A percentile compares a stretch with the other conserved stretches of the same genome.
phyloP scores from a whole-genome alignment of 1,284 basidiomycete genomes.

The Trichosporon faecale region DNA sequence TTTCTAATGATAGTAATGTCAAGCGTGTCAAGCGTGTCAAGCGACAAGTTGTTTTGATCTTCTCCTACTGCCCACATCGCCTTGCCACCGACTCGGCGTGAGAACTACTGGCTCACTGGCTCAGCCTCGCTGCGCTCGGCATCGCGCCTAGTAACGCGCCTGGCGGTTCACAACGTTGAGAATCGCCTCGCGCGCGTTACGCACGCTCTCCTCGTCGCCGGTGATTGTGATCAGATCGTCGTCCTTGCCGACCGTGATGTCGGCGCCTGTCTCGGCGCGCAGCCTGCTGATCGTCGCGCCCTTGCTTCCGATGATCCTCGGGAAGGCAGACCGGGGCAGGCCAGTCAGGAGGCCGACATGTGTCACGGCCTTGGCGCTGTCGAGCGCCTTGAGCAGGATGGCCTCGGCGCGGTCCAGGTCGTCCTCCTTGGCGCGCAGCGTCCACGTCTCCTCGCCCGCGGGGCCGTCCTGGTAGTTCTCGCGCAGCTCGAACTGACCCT shows the following conservation, averaged over 20 bases:
- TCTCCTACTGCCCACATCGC: neutral
- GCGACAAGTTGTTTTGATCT: neutral
- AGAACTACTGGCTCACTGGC: neutral
- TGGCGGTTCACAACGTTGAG: constrained; percentile 59
- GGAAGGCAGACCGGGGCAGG: constrained; percentile 56
- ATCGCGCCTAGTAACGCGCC: constrained; percentile 21
- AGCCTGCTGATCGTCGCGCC: constrained; percentile 75
- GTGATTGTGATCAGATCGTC: constrained; percentile 75
- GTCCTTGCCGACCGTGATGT: constrained; percentile 81
- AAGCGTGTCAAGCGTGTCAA: neutral
- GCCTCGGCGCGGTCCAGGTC: constrained; percentile 68
- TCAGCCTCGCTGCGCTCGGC: neutral
- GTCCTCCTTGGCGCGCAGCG: constrained; percentile 73
- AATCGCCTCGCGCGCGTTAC: constrained; percentile 75
- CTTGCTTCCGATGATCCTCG: constrained; percentile 72
- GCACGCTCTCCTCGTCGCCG: constrained; percentile 66
- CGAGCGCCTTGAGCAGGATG: constrained; percentile 66
- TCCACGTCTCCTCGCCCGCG: constrained; percentile 67
- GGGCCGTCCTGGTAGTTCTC: constrained; percentile 72
- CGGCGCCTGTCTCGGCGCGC: constrained; percentile 78
- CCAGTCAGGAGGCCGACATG: constrained; percentile 54
- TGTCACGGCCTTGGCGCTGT: constrained; percentile 60
- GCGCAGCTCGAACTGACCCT: constrained; percentile 63
- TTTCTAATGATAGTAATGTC: neutral
- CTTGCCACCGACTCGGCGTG: too few relatives aligned